Evolutionary conservation across 768 basidiomycete genomes (phyloP), one percentile per base, ranked within the genome.

Genomic region (Trametes gibbosa): DNA sequence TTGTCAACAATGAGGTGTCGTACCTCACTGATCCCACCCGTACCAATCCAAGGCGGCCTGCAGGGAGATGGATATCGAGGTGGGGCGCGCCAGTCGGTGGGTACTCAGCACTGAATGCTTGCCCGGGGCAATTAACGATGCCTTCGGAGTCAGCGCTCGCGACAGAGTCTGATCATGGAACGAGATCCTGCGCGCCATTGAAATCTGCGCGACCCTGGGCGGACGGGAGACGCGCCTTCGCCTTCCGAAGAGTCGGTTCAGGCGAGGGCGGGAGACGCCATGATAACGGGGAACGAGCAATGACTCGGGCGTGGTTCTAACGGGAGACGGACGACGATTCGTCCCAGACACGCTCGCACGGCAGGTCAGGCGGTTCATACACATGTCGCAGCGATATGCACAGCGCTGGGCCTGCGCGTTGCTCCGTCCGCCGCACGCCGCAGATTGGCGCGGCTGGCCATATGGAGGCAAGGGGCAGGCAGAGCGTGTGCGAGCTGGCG

Each of bases 1-100:
- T 61, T 61, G 59, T 56, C 49, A 21, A 43, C 59, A 61, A 61
- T 56, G 59, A 61, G 59, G 59, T 21, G 32, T 24, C 34, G 59
- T 54, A 23, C 50, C 56, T 46, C 19, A 12, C 34, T 51, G 9
- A 17, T 29, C 49, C 7, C 39, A 40, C n/a, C n/a, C n/a, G n/a
- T n/a, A n/a, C n/a, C n/a, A n/a, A n/a, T n/a, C n/a, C n/a, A n/a
- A n/a, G n/a, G n/a, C 41, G 42, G n/a, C 6, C 24, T 37, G 50
- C 35, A 39, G 51, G 40, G 25, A 32, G 51, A 42, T 47, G 59
- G 53, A 60, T 52, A 60, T 55, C 59, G 59, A 50, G 59, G 39
- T 29, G 1, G 5, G 17, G n/a, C n/a, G n/a, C n/a, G n/a, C n/a
- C n/a, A n/a, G n/a, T n/a, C n/a, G n/a, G n/a, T n/a, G n/a, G n/a